phyloP scores from a whole-genome alignment of 805 yeast species.

The Candida pini region DNA sequence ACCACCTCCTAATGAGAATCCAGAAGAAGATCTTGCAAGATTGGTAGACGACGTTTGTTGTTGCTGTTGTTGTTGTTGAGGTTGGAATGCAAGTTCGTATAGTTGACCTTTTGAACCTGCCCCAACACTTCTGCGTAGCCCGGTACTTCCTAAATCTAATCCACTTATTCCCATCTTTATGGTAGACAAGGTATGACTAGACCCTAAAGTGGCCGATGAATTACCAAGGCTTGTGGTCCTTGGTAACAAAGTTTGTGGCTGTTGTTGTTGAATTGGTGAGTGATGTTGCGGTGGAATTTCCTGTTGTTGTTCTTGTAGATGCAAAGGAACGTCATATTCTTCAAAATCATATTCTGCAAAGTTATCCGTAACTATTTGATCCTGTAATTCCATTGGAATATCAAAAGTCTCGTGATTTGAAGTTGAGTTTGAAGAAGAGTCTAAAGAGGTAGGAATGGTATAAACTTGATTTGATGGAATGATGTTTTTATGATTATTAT shows the following conservation, averaged over 20 bases:
- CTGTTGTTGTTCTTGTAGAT: constrained; percentile 2
- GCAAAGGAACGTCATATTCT: constrained; percentile 1
- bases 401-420: background rate
- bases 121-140: constrained; percentile 24
- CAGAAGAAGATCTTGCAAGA: constrained; percentile 5
- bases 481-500: background rate
- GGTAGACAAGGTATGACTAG: constrained; percentile 18
- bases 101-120: constrained; percentile 27
- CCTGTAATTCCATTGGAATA: constrained; percentile 4
- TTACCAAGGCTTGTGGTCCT: constrained; percentile 17
- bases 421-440: constrained; percentile 1
- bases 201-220: constrained; percentile 8
- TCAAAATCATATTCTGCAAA: background rate
- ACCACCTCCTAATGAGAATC: constrained; percentile 5
- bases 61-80: constrained; percentile 31
- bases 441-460: constrained; percentile 1
- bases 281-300: constrained; percentile 6
- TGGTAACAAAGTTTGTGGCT: constrained; percentile 2
- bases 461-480: constrained; percentile 1
- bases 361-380: constrained; percentile 1
- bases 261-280: background rate
- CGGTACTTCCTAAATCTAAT: constrained; percentile 24
- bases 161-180: constrained; percentile 29
- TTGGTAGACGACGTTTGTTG: background rate
- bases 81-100: constrained; percentile 20